phyloP scores from a whole-genome alignment of 2,329 filamentous ascomycete genomes.

The Colletotrichum theobromicola region DNA sequence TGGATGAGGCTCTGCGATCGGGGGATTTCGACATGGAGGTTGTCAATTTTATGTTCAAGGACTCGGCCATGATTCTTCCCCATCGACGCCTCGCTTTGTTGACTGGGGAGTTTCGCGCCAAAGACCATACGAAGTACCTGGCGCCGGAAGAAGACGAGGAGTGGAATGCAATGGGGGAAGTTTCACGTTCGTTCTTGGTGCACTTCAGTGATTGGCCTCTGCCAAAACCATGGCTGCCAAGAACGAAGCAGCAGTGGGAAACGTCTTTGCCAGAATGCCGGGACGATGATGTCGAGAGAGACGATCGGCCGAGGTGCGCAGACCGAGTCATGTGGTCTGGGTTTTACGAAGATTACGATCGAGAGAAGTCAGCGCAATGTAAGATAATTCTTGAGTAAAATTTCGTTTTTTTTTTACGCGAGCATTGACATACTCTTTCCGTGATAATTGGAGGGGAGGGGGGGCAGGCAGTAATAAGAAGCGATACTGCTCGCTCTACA shows the following conservation, averaged over 20 bases:
- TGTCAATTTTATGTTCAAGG: conserved; percentile 65
- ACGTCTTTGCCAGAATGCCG: not conserved
- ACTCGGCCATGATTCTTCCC: conserved; percentile 64
- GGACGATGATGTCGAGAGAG: not conserved
- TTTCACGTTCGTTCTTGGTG: conserved; percentile 67
- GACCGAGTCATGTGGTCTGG: not conserved
- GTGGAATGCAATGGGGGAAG: conserved; percentile 61
- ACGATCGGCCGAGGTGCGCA: not conserved
- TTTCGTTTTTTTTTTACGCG: no score
- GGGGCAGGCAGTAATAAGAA: no score
- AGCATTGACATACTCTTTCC: no score
- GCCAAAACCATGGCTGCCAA: conserved; percentile 58
- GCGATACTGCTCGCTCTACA: no score
- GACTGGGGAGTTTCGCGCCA: conserved; percentile 63
- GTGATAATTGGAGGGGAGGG: no score
- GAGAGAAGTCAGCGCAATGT: not conserved
- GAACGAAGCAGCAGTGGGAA: not conserved
- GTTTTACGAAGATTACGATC: not conserved
- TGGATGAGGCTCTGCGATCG: conserved; percentile 42
- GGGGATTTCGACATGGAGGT: conserved; percentile 70
- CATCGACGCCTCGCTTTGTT: conserved; percentile 67
- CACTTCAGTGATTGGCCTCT: conserved; percentile 77
- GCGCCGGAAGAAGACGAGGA: conserved; percentile 52
- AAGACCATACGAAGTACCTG: conserved; percentile 48
- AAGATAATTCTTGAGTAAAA: not conserved